Base-by-base conservation (phyloP, 768 basidiomycete genomes). In the Leucosporidium yakuticum region DNA sequence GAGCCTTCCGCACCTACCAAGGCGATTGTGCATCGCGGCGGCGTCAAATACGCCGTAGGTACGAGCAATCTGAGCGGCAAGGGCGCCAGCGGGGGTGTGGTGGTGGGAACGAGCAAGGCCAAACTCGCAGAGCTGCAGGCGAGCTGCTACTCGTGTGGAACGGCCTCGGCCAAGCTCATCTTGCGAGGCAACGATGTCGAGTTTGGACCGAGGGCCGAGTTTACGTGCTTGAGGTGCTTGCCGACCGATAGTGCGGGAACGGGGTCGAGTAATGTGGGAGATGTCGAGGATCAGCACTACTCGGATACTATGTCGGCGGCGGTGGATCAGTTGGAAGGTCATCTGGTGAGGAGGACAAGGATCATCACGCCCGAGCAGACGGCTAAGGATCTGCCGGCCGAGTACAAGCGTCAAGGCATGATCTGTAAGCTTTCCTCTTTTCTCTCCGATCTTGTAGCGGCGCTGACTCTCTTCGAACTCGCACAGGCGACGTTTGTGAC, bases 401-500 rank as follows among this genome's bases (percentile, higher is more conserved):
- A 39, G n/a, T 15, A 61, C 29, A 61, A 61, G 47, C 27, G 47
- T 3, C 60, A 66, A 31, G 65, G 53, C 8, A 15, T 66, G 27
- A 48, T 23, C 44, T 66, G 65, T 44, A 15, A 44, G 39, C 39
- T 8, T 15, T 15, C 2, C 14, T 15, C 14, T 44, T 44, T 9
- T 15, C 8, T 44, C 39, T 44, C 2, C 14, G 2, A 15, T 44
- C 14, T 15, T 15, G 6, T 44, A 7, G 39, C 39, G 17, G 11
- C 39, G 39, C 39, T 44, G 39, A 44, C 39, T 12, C 2, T 15
- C 39, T 44, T 7, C 39, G 2, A 3, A 8, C 39, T 44, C 39
- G 39, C n/a, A 36, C 39, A 44, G 39, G 39, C 59, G 64, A 60
- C 59, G 58, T 65, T n/a, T 65, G 64, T 39, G 58, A 60, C 51